phyloP scores from a whole-genome alignment of 2,329 filamentous ascomycete species.

The Penicillium digitatum region DNA sequence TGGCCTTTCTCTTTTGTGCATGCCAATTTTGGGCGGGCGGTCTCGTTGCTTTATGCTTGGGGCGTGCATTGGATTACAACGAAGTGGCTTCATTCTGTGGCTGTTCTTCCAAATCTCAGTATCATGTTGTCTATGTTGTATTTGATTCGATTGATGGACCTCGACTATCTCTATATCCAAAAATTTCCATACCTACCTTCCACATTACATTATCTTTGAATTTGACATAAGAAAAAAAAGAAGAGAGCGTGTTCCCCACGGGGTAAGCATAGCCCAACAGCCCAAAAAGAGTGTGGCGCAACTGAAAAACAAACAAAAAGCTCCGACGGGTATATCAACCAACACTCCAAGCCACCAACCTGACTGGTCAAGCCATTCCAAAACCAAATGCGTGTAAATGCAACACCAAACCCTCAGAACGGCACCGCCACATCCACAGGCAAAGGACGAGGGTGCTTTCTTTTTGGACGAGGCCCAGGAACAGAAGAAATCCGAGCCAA shows the following conservation, averaged over 20 bases:
- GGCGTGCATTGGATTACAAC: neutral
- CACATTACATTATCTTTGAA: neutral
- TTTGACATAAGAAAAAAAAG: neutral
- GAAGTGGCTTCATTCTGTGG: neutral
- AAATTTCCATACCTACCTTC: neutral
- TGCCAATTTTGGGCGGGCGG: neutral
- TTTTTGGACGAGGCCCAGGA: neutral
- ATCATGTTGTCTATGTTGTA: conserved; percentile 3
- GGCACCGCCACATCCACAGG: neutral
- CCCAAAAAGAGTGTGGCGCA: neutral
- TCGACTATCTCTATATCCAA: conserved; percentile 9
- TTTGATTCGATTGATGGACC: neutral
- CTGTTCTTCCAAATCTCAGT: neutral
- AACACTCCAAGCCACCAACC: neutral
- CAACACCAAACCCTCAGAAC: neutral
- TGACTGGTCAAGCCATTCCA: neutral
- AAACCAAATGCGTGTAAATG: neutral
- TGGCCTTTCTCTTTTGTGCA: neutral
- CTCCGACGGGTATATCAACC: neutral
- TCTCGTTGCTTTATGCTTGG: neutral
- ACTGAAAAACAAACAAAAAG: neutral
- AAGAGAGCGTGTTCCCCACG: neutral
- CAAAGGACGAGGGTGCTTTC: neutral
- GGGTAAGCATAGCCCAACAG: neutral
- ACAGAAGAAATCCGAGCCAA: conserved; percentile 4